Percentiles rank a stretch among this genome's conserved stretches.
These are phyloP conservation scores for Ganoderma leucocontextum DNA, from an alignment of 1,284 basidiomycete genomes.

Conservation along the genomic window DNA sequence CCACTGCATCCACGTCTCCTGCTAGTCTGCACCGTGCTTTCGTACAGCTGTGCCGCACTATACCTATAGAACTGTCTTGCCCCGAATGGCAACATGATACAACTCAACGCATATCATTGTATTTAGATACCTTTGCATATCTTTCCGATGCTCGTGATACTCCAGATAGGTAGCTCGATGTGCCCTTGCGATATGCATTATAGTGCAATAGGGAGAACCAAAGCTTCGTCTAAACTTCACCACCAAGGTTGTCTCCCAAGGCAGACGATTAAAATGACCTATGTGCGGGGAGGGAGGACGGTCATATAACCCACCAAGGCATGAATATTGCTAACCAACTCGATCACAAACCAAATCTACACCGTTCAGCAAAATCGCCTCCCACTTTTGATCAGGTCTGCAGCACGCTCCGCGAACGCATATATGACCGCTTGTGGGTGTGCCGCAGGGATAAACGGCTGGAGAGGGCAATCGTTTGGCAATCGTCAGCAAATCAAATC, in stretches of 20 bases:
- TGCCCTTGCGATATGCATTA: neutral
- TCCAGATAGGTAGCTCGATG: neutral
- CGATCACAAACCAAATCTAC: neutral
- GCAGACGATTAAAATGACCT: no score
- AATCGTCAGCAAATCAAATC: neutral
- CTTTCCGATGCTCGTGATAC: neutral
- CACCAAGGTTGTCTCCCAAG: no score
- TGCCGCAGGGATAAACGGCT: conserved; percentile 32
- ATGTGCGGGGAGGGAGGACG: no score
- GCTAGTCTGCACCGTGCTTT: conserved; percentile 1
- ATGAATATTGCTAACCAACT: neutral
- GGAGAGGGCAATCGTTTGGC: neutral
- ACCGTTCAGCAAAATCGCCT: conserved; percentile 6
- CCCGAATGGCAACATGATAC: neutral
- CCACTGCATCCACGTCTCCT: neutral
- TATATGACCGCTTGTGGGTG: conserved; percentile 31
- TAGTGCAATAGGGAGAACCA: neutral
- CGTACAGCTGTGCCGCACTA: neutral
- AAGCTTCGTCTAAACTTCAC: neutral
- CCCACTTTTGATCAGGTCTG: conserved; percentile 29
- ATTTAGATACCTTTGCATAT: conserved; percentile 3
- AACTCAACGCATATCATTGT: neutral
- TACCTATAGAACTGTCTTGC: neutral
- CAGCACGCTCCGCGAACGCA: conserved; percentile 32
- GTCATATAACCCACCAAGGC: no score